Evolutionary conservation across 768 basidiomycete genomes (phyloP), one percentile per base, ranked within the genome.

Genomic region (Amanita jacksonii): DNA sequence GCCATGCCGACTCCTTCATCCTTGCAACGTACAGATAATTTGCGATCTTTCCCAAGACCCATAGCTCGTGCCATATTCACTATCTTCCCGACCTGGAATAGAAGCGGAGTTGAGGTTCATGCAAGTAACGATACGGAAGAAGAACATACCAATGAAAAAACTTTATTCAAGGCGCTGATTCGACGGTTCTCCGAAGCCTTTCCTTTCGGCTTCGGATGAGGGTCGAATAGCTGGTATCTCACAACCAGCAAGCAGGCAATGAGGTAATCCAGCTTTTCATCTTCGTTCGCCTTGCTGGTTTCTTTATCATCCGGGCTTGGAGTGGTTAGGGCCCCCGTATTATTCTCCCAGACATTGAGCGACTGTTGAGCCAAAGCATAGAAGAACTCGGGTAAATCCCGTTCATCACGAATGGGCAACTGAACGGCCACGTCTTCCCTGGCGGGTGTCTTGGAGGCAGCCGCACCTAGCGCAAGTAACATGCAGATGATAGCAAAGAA

Each of bases 21-120:
- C 36, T 40, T 40, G 16, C 20, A 47, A 48, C 73, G 73, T 48
- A 74, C 75, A 0, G 78, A 76, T n/a, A 8, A 31, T n/a, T 38
- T 45, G 13, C 36, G n/a, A 51, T 85, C 83, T 22, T 62, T 60
- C 10, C 67, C 69, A 6, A 87, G 67, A 1, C 81, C 81, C 66
- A 85, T 74, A 45, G 64, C 64, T 5, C 81, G 69, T 8, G 82
- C 82, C 5, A 76, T 57, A 49, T 75, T 81, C 41, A 85, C 72
- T 63, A 83, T 71, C 62, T 84, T 85, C 20, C 30, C 45, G 12
- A 43, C 33, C 43, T 47, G 20, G 8, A 6, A 28, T 28, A 6
- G 28, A 28, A 24, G 4, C 10, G 8, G 8, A 5, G 13, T 45
- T n/a, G 22, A 38, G n/a, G 38, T 13, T n/a, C 24, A 12, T n/a